A percentile compares a stretch with the other conserved stretches of the same genome.
These are phyloP conservation scores for Drechslerella coelobrocha DNA, from an alignment of 2,329 filamentous ascomycete genomes.

Conservation along the genomic window DNA sequence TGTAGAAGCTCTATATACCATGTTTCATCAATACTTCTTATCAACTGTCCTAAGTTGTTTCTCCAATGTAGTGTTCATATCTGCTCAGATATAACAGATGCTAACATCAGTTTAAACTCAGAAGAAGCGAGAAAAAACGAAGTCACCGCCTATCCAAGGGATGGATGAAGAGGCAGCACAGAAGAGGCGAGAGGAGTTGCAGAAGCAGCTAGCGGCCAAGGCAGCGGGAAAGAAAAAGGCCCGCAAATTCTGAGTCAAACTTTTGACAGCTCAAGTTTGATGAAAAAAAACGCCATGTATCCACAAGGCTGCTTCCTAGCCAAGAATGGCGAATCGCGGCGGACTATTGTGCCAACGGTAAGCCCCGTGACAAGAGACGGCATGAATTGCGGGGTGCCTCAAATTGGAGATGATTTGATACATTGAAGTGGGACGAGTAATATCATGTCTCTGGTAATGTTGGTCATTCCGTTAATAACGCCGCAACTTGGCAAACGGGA, in stretches of 20 bases:
- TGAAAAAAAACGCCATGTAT: neutral
- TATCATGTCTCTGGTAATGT: neutral
- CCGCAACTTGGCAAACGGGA: neutral
- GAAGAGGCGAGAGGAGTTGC: slow-evolving; percentile 52
- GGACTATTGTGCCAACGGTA: neutral
- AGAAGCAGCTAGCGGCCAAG: slow-evolving; percentile 54
- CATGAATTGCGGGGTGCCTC: neutral
- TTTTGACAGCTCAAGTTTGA: neutral
- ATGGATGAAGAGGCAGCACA: slow-evolving; percentile 54
- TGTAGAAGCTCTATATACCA: neutral
- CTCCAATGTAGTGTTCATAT: too few relatives aligned
- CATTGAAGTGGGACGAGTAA: neutral
- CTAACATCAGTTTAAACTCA: slow-evolving; percentile 23
- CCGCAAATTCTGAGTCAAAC: slow-evolving; percentile 52
- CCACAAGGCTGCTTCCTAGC: neutral
- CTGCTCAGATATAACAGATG: too few relatives aligned
- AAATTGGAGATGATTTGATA: neutral
- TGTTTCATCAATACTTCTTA: neutral
- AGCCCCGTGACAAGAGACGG: neutral
- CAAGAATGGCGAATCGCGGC: neutral
- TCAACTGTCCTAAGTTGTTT: neutral
- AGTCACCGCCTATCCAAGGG: slow-evolving; percentile 50
- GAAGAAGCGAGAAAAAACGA: slow-evolving; percentile 46
- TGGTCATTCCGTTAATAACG: neutral
- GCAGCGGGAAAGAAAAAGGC: slow-evolving; percentile 53